Conservation (phyloP, 345 rosid species). For the Garcia nutans region DNA sequence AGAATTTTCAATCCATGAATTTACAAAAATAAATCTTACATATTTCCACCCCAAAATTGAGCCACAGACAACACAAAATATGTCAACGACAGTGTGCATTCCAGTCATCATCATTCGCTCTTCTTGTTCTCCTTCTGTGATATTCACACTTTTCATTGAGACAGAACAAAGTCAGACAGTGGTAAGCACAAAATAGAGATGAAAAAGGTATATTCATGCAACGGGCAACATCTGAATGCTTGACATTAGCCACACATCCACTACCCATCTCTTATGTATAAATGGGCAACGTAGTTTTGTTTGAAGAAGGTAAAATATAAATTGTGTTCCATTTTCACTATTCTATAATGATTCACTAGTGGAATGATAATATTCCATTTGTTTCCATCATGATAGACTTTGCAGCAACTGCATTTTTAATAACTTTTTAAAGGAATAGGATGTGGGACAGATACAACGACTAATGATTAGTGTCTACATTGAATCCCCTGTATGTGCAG, state of each 20-base stretch:
- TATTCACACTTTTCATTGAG: slow-evolving; percentile 48
- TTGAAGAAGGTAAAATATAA: neutral
- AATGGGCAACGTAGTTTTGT: neutral
- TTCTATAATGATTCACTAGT: neutral
- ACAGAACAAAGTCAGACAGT: slow-evolving; percentile 17
- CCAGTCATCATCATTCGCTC: slow-evolving; percentile 77
- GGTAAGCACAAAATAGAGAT: neutral
- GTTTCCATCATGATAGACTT: neutral
- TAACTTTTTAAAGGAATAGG: neutral
- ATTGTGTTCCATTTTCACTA: neutral
- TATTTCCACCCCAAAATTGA: slow-evolving; percentile 87
- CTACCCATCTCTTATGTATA: neutral
- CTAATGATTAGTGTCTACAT: neutral
- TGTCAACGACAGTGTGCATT: slow-evolving; percentile 75
- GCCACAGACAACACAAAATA: slow-evolving; percentile 76
- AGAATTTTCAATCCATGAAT: slow-evolving; percentile 7
- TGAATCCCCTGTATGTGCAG: neutral
- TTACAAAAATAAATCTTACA: slow-evolving; percentile 38
- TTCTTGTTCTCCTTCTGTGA: slow-evolving; percentile 59
- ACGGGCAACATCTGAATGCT: neutral
- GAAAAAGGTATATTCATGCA: neutral
- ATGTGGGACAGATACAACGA: neutral
- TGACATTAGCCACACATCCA: neutral
- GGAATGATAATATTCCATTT: neutral
- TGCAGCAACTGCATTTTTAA: neutral